phyloP scores from a whole-genome alignment of 73 alveolate genomes.

The Blepharisma japonicum region DNA sequence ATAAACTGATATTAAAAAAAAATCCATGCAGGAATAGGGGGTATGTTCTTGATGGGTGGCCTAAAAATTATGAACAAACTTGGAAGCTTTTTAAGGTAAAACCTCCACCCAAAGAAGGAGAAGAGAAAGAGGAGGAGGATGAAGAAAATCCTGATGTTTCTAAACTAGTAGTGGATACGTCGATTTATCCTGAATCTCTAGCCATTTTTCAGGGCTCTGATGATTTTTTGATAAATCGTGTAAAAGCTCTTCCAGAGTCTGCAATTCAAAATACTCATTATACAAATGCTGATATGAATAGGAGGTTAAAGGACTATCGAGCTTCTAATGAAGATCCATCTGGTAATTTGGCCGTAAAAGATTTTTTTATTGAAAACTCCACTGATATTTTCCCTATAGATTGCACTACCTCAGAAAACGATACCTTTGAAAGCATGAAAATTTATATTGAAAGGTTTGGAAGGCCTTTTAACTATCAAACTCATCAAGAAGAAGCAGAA shows the following conservation, averaged over 20 bases:
- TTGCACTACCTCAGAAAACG: conserved; percentile 32
- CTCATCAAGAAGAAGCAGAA: conserved; percentile 33
- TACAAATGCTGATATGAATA: conserved; percentile 43
- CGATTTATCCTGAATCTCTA: conserved; percentile 48
- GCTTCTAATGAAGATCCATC: conserved; percentile 58
- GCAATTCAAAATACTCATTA: conserved; percentile 50
- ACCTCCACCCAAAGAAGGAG: conserved; percentile 48
- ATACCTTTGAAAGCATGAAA: not conserved
- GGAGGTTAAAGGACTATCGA: conserved; percentile 64
- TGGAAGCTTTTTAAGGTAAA: conserved; percentile 57
- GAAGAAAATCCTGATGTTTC: conserved; percentile 38
- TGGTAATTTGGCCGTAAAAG: conserved; percentile 65
- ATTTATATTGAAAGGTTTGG: conserved; percentile 35
- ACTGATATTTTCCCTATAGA: conserved; percentile 53
- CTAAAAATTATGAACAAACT: conserved; percentile 69
- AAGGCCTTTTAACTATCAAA: conserved; percentile 40
- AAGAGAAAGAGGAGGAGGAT: conserved; percentile 42
- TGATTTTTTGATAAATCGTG: conserved; percentile 38
- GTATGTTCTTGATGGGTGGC: conserved; percentile 88
- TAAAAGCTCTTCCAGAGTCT: conserved; percentile 32
- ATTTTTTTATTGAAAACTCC: conserved; percentile 64
- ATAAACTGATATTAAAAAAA: conserved; percentile 61
- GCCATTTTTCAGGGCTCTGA: conserved; percentile 44
- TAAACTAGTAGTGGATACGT: not conserved
- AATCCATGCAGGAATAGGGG: conserved; percentile 90